These are phyloP conservation scores for Russula griseocarnosa DNA, from an alignment of 768 basidiomycete species.

Conservation along the genomic window DNA sequence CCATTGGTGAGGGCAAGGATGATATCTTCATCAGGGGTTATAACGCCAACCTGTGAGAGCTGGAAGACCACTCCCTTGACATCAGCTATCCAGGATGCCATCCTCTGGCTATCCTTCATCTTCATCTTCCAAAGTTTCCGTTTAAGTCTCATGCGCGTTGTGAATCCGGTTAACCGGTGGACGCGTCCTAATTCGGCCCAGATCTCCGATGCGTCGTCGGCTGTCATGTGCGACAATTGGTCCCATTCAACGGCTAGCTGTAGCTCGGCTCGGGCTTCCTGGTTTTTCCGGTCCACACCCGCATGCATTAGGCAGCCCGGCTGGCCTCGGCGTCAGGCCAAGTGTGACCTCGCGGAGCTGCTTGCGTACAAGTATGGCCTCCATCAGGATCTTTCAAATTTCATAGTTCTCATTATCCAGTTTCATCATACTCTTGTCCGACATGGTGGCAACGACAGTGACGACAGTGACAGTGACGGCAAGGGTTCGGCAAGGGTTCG, in stretches of 20 bases:
- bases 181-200: background rate
- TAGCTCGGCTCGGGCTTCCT: background rate
- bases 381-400: background rate
- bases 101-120: background rate
- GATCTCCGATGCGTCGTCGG: background rate
- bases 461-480: no score
- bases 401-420: no score
- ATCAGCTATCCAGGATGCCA: background rate
- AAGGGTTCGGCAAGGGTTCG: no score
- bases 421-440: background rate
- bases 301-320: background rate
- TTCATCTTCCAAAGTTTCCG: background rate
- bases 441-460: background rate
- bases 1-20: background rate
- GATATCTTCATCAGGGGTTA: background rate
- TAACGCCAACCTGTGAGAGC: background rate
- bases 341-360: background rate
- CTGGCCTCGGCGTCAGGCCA: background rate
- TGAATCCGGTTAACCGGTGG: background rate
- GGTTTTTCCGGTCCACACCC: background rate
- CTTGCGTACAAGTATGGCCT: background rate
- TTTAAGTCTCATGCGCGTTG: no score
- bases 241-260: background rate
- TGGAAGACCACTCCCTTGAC: background rate
- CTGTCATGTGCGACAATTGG: background rate